These are phyloP conservation scores for Anisodus acutangulus DNA, from an alignment of 257 asterid species.

Conservation along the genomic window DNA sequence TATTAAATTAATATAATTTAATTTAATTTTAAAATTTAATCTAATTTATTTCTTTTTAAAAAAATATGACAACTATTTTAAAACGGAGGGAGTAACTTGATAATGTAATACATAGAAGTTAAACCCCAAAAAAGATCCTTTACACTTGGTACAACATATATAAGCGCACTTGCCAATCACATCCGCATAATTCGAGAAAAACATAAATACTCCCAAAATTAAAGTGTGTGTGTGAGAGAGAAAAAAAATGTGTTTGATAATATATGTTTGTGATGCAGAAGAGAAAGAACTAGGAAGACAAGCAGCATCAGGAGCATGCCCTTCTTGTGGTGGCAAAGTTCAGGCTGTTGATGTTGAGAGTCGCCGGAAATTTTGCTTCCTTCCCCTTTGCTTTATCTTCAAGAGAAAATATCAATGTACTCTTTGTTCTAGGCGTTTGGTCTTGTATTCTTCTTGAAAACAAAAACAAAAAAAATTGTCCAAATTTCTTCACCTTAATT, in stretches of 20 bases:
- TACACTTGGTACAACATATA: neutral
- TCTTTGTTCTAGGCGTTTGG: conserved; percentile 56
- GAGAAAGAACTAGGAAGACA: conserved; percentile 61
- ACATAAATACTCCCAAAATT: neutral
- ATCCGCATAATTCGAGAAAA: neutral
- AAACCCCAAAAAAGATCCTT: neutral
- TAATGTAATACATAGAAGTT: too few species aligned
- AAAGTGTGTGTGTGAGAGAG: neutral
- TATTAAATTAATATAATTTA: too few species aligned
- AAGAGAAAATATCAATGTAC: conserved; percentile 63
- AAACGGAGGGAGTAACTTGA: too few species aligned
- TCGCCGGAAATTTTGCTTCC: conserved; percentile 46
- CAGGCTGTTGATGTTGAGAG: conserved; percentile 55
- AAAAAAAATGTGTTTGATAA: conserved; percentile 41
- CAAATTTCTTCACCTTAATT: neutral
- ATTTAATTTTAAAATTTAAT: too few species aligned
- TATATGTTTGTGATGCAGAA: conserved; percentile 52
- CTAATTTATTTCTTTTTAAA: too few species aligned
- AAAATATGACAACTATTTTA: too few species aligned
- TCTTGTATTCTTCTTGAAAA: conserved; percentile 43
- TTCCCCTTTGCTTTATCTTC: conserved; percentile 57
- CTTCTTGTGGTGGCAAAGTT: conserved; percentile 68
- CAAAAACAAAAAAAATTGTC: too few species aligned
- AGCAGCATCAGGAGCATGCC: conserved; percentile 59
- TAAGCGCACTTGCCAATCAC: conserved; percentile 10